Percentiles rank a stretch among this genome's conserved stretches.
These are phyloP conservation scores for Penicillium desertorum DNA, from an alignment of 495 filamentous ascomycete genomes.

Conservation along the genomic window DNA sequence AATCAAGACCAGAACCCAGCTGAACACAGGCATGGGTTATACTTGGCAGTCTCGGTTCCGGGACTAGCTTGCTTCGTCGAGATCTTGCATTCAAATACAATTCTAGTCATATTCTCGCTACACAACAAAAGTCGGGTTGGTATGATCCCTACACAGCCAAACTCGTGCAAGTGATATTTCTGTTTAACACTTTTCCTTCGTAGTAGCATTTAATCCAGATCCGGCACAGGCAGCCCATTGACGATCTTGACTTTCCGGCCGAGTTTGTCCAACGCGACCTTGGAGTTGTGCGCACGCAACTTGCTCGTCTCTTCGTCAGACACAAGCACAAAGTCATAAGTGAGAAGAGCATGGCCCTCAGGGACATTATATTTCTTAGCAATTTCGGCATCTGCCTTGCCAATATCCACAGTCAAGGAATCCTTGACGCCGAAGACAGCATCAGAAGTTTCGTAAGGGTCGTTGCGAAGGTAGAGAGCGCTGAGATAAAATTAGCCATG, in stretches of 20 bases:
- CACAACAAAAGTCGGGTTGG: too few relatives aligned
- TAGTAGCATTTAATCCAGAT: constrained; percentile 54
- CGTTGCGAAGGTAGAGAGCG: constrained; percentile 77
- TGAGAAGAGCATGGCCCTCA: constrained; percentile 55
- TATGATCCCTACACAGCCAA: too few relatives aligned
- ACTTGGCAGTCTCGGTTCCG: background rate
- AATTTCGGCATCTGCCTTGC: constrained; percentile 58
- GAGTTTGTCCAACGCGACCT: constrained; percentile 66
- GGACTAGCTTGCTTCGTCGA: background rate
- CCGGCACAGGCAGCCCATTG: constrained; percentile 79
- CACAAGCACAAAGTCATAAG: constrained; percentile 74
- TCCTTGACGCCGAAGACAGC: constrained; percentile 93
- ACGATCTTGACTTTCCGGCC: constrained; percentile 76
- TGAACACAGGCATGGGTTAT: background rate
- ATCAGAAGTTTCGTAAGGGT: constrained; percentile 88
- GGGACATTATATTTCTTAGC: constrained; percentile 57
- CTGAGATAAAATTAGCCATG: constrained; percentile 31
- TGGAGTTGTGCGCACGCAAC: constrained; percentile 68
- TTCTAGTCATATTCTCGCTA: too few relatives aligned
- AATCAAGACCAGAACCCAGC: background rate
- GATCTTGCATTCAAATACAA: background rate
- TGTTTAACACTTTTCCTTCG: background rate
- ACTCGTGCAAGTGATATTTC: background rate
- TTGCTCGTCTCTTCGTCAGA: constrained; percentile 68
- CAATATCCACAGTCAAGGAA: constrained; percentile 72